Evolutionary conservation across 192 early-diverging fungal species (phyloP).

Genomic region (Coemansia pectinata): DNA sequence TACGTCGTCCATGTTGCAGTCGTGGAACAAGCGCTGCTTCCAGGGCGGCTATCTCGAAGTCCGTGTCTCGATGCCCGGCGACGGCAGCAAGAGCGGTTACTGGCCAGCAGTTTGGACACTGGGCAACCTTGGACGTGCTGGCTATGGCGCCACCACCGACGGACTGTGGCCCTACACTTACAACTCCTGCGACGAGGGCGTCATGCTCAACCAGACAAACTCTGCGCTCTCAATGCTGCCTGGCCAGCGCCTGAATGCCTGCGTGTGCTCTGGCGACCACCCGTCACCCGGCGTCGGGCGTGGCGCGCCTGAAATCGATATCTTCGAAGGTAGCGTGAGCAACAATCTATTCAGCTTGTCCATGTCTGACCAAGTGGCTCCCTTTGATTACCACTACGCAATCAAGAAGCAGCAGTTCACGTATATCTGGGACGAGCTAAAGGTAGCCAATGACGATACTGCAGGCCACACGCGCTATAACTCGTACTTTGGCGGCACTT

Average conservation of each 20-base stretch:
- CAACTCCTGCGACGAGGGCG: conserved; percentile 57
- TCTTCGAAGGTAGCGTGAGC: conserved; percentile 55
- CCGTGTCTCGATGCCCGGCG: conserved; percentile 58
- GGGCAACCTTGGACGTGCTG: conserved; percentile 62
- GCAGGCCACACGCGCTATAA: conserved; percentile 43
- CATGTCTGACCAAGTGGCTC: conserved; percentile 57
- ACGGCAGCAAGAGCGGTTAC: conserved; percentile 50
- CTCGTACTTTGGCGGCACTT: conserved; percentile 53
- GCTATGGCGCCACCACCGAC: conserved; percentile 60
- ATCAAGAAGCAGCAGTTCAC: conserved; percentile 47
- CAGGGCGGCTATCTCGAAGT: conserved; percentile 64
- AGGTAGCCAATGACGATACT: conserved; percentile 11
- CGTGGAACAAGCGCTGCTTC: conserved; percentile 68
- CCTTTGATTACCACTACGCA: conserved; percentile 57
- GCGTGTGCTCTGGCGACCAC: conserved; percentile 58
- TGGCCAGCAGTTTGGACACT: conserved; percentile 63
- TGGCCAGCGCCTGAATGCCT: conserved; percentile 59
- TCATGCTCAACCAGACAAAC: conserved; percentile 59
- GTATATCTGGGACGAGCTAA: conserved; percentile 49
- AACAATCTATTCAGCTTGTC: conserved; percentile 35
- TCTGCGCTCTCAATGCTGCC: conserved; percentile 57
- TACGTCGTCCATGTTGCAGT: conserved; percentile 63
- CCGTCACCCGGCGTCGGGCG: conserved; percentile 57
- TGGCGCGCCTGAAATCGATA: conserved; percentile 61
- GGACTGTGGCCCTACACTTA: conserved; percentile 61